Percentiles rank a stretch among this genome's conserved stretches.
Evolutionary conservation across 2,329 filamentous ascomycete species (phyloP).

Genomic region (Monilinia polystroma): DNA sequence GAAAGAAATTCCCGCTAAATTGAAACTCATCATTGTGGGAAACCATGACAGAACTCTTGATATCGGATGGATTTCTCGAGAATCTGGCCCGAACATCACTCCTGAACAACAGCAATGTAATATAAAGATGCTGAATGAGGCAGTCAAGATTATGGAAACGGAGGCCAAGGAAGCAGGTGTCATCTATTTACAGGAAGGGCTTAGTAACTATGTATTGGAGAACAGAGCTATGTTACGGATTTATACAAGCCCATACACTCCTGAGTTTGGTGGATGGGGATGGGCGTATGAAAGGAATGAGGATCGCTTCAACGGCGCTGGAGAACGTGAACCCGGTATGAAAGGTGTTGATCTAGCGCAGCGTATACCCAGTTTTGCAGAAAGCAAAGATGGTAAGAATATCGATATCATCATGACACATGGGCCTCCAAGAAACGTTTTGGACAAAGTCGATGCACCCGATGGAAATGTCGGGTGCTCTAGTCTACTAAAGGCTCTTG

Average conservation of each 20-base stretch:
- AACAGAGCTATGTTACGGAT: conserved; percentile 38
- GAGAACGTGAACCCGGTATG: conserved; percentile 25
- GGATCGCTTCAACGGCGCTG: conserved; percentile 36
- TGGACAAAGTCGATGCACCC: conserved; percentile 44
- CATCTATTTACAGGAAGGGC: conserved; percentile 40
- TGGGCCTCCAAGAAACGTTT: conserved; percentile 52
- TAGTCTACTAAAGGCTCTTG: conserved; percentile 51
- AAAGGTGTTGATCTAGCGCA: conserved; percentile 31
- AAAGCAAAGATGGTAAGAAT: conserved; percentile 7
- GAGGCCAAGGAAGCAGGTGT: conserved; percentile 35
- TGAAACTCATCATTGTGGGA: conserved; percentile 61
- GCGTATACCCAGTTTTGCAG: conserved; percentile 22
- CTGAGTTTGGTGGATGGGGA: conserved; percentile 38
- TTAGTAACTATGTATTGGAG: conserved; percentile 36
- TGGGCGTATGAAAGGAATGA: conserved; percentile 37
- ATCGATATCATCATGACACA: conserved; percentile 61
- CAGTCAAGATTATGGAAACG: conserved; percentile 33
- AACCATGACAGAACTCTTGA: conserved; percentile 60
- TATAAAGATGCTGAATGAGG: conserved; percentile 24
- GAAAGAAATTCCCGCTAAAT: conserved; percentile 46
- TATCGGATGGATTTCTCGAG: conserved; percentile 42
- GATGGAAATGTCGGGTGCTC: conserved; percentile 49
- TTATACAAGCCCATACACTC: conserved; percentile 41
- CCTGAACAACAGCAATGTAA: not conserved
- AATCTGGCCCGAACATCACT: not conserved